Conservation (phyloP, 2,329 filamentous ascomycete genomes). For the Monilinia fructigena region DNA sequence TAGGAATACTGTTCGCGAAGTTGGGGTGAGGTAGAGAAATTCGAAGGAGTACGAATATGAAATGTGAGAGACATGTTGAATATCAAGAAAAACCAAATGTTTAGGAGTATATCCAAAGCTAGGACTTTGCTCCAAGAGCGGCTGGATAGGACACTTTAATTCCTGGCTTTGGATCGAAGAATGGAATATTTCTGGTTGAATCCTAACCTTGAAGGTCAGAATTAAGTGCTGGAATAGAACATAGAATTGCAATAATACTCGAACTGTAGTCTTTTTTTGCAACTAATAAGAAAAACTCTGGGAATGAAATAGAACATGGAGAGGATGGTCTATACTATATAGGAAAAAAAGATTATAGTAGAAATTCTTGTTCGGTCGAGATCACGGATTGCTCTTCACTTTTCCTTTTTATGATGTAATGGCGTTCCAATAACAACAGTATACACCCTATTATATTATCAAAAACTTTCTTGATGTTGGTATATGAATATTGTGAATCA, state of each 20-base stretch:
- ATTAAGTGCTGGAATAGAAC: not conserved
- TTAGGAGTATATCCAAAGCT: no score
- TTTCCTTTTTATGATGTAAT: slow-evolving; percentile 7
- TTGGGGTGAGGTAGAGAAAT: not conserved
- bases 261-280: not conserved
- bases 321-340: not conserved
- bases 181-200: no score
- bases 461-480: not conserved
- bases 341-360: not conserved
- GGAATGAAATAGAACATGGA: not conserved
- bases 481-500: not conserved
- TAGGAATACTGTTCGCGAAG: slow-evolving; percentile 6
- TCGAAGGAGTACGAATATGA: not conserved
- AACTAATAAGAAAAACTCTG: not conserved
- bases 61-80: slow-evolving; percentile 5
- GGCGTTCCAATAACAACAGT: not conserved
- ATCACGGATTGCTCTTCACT: not conserved
- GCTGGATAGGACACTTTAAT: not conserved
- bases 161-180: not conserved
- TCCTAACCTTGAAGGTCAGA: no score
- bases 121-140: not conserved
- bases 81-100: no score
- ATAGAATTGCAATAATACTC: not conserved
- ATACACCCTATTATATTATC: not conserved
- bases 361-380: not conserved